These are phyloP conservation scores for Pichia eremophila DNA, from an alignment of 805 yeast genomes.

Conservation along the genomic window DNA sequence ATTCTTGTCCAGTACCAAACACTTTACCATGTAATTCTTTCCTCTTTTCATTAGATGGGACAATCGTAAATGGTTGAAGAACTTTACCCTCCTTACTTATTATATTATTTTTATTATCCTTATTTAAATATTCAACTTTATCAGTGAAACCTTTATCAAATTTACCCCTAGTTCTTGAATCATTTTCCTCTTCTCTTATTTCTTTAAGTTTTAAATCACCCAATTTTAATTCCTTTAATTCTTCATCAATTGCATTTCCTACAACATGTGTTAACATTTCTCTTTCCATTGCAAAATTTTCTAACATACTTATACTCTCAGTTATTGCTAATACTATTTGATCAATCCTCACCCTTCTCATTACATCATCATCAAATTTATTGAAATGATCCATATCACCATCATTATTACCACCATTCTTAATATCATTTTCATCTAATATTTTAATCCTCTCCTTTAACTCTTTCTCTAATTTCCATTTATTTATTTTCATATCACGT, in stretches of 20 bases:
- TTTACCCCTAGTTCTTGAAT: slow-evolving; percentile 9
- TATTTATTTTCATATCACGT: slow-evolving; percentile 66
- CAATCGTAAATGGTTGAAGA: slow-evolving; percentile 73
- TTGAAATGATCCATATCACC: slow-evolving; percentile 10
- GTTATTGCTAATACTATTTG: slow-evolving; percentile 45
- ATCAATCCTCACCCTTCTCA: slow-evolving; percentile 46
- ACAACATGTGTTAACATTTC: slow-evolving; percentile 44
- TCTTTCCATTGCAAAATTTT: slow-evolving; percentile 53
- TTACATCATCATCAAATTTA: slow-evolving; percentile 52
- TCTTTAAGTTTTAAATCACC: slow-evolving; percentile 7
- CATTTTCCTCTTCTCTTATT: slow-evolving; percentile 8
- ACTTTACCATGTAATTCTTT: slow-evolving; percentile 53
- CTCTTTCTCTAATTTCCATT: slow-evolving; percentile 51
- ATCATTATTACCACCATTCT: neutral
- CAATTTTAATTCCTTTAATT: slow-evolving; percentile 4
- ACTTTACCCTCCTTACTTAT: slow-evolving; percentile 70
- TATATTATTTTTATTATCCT: slow-evolving; percentile 38
- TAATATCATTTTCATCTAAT: slow-evolving; percentile 28
- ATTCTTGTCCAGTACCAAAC: slow-evolving; percentile 81
- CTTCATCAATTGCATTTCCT: slow-evolving; percentile 8
- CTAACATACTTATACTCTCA: slow-evolving; percentile 46
- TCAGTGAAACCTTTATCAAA: slow-evolving; percentile 50
- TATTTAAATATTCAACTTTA: slow-evolving; percentile 26
- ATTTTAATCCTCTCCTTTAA: slow-evolving; percentile 35
- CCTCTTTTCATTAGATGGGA: slow-evolving; percentile 37